phyloP scores from a whole-genome alignment of 2,329 filamentous ascomycete genomes.

The Penicillium sp. region DNA sequence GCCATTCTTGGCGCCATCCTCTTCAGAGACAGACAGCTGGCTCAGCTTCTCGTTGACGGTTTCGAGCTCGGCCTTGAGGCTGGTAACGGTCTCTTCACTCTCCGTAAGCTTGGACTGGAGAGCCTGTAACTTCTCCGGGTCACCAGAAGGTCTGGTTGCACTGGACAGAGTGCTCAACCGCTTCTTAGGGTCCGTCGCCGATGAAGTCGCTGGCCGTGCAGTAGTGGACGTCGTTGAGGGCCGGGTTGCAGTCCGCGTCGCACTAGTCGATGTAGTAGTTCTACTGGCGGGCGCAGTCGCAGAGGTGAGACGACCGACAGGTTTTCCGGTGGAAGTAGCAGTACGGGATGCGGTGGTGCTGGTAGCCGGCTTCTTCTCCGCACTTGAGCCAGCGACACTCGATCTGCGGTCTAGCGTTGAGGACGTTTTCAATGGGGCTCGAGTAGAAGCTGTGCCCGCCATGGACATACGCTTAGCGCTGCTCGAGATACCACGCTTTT shows the following conservation, averaged over 20 bases:
- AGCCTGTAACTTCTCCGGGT: constrained; percentile 34
- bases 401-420: constrained; percentile 39
- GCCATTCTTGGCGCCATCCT: constrained; percentile 22
- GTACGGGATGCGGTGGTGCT: constrained; percentile 22
- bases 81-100: constrained; percentile 36
- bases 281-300: constrained; percentile 26
- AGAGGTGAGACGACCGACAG: constrained; percentile 24
- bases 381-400: constrained; percentile 36
- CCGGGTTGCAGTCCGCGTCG: constrained; percentile 25
- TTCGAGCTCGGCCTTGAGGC: constrained; percentile 35
- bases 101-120: constrained; percentile 38
- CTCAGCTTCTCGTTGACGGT: constrained; percentile 36
- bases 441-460: constrained; percentile 36
- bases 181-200: constrained; percentile 33
- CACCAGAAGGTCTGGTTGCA: constrained; percentile 26
- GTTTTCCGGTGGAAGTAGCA: constrained; percentile 24
- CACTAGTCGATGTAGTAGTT: constrained; percentile 26
- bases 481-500: constrained; percentile 43
- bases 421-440: constrained; percentile 35
- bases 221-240: constrained; percentile 26
- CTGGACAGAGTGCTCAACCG: constrained; percentile 36
- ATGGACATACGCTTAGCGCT: constrained; percentile 48
- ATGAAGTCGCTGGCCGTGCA: constrained; percentile 21
- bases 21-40: constrained; percentile 29
- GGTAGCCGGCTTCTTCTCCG: constrained; percentile 31